These are phyloP conservation scores for Coniosporium tulheliwenetii DNA, from an alignment of 2,329 filamentous ascomycete species.

Conservation along the genomic window DNA sequence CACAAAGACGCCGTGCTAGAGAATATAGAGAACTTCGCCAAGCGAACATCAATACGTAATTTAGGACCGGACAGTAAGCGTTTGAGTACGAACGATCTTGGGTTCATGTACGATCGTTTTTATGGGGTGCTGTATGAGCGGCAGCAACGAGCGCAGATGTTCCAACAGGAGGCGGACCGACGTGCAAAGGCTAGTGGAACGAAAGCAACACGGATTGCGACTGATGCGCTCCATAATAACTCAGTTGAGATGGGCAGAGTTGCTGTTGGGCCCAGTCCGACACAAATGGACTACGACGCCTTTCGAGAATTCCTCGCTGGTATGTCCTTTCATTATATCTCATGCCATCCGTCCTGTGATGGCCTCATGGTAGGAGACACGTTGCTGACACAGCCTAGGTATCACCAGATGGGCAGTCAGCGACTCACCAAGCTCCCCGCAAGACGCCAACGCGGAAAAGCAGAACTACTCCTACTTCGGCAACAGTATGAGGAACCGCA, in stretches of 20 bases:
- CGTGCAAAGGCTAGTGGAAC: constrained; percentile 45
- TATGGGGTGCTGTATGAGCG: constrained; percentile 85
- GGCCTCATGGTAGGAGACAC: not conserved
- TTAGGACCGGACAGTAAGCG: constrained; percentile 92
- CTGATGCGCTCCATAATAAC: constrained; percentile 11
- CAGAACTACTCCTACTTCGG: constrained; percentile 43
- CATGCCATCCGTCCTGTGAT: not conserved
- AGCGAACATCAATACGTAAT: constrained; percentile 90
- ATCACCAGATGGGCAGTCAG: constrained; percentile 89
- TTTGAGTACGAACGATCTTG: constrained; percentile 69
- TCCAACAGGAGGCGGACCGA: constrained; percentile 48
- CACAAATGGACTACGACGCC: constrained; percentile 91
- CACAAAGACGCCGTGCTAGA: constrained; percentile 90
- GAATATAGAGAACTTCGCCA: constrained; percentile 94
- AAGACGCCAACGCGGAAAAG: constrained; percentile 31
- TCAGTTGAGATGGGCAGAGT: constrained; percentile 70
- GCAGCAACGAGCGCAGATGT: constrained; percentile 63
- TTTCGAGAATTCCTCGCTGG: constrained; percentile 83
- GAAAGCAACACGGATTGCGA: constrained; percentile 34
- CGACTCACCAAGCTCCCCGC: constrained; percentile 55
- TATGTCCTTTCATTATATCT: constrained; percentile 7
- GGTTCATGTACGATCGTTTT: constrained; percentile 84
- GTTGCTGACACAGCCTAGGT: constrained; percentile 21
- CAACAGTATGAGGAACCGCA: constrained; percentile 22
- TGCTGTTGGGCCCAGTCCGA: constrained; percentile 75